phyloP scores from a whole-genome alignment of 1,284 basidiomycete species.

The Ganoderma sinense region DNA sequence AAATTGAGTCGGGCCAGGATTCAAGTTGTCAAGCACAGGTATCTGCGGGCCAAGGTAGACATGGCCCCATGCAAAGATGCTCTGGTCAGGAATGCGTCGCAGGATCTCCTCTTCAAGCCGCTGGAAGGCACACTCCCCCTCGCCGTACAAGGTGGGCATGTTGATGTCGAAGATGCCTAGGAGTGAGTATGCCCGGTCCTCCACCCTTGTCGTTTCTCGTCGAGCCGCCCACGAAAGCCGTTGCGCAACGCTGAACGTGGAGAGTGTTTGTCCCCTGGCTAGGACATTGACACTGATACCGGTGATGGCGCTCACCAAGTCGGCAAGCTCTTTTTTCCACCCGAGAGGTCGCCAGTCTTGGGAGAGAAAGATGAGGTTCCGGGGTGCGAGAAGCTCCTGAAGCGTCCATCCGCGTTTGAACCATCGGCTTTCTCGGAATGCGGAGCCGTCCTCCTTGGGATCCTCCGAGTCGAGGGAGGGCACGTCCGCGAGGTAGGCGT shows the following conservation, averaged over 20 bases:
- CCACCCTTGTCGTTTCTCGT: conserved; percentile 1
- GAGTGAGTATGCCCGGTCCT: conserved; percentile 1
- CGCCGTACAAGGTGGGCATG: neutral
- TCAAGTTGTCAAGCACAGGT: neutral
- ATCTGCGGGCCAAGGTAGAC: neutral
- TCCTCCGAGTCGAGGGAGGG: neutral
- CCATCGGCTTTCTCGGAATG: neutral
- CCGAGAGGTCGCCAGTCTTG: neutral
- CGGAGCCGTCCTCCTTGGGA: neutral
- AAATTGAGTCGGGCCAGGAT: neutral
- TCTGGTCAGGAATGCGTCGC: neutral
- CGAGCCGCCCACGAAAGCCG: conserved; percentile 1
- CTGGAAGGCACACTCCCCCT: neutral
- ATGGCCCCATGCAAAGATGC: neutral
- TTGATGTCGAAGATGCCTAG: conserved; percentile 1
- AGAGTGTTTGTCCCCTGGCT: too few species aligned
- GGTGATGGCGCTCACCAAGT: neutral
- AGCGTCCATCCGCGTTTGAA: neutral
- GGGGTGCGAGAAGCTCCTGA: neutral
- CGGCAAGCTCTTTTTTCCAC: neutral
- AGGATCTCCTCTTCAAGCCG: neutral
- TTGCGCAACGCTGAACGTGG: neutral
- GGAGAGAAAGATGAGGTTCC: neutral
- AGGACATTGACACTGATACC: neutral
- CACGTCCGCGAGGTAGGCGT: neutral